Base-by-base conservation (phyloP, 2,329 filamentous ascomycete species). In the Pseudocercospora macadamiae region DNA sequence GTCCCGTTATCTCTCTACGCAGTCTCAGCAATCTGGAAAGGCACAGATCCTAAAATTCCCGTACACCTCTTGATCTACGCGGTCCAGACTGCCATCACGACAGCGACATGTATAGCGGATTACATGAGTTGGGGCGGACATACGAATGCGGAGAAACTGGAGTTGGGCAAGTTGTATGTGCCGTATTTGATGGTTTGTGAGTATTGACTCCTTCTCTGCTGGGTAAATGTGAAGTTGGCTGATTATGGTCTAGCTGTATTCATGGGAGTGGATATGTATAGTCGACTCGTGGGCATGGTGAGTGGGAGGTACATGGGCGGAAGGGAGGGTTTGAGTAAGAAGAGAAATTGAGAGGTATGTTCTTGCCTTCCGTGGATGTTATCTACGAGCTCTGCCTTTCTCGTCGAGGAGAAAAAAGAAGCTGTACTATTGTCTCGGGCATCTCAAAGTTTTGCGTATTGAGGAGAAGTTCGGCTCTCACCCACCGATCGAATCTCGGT, bases 81-180 rank as follows among this genome's bases (percentile, higher is more conserved):
- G 0, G 71, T 84, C 8, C 80, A 88, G 67, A 83, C 85, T 0
- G 83, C 80, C 32, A 62, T 89, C 55, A 88, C 86, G 1, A 88
- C 87, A 0, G 67, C 83, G 39, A 83, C 84, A 0, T 89, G 86
- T 66, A 78, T 89, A 45, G 78, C 81, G 1, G 86, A 89, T 57
- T 84, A 83, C 64, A 74, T 82, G 72, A 78, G 76, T 62, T 89
- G 86, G 84, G 69, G 72, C 2, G 76, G 76, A 47, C 76, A 81
- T 26, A 73, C 75, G 0, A 62, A 69, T 1, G 69, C 66, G 2
- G 75, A 84, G 64, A 85, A 84, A 66, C 68, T 76, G 21, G 75
- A 77, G 54, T 66, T 86, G 53, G 80, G 75, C 0, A 77, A 75
- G 62, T 73, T 86, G 12, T 86, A 86, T 70, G 80, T 79, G 21